Base-by-base conservation (phyloP, 371 early-diverging fungal species). In the Saksenaea oblongispora region DNA sequence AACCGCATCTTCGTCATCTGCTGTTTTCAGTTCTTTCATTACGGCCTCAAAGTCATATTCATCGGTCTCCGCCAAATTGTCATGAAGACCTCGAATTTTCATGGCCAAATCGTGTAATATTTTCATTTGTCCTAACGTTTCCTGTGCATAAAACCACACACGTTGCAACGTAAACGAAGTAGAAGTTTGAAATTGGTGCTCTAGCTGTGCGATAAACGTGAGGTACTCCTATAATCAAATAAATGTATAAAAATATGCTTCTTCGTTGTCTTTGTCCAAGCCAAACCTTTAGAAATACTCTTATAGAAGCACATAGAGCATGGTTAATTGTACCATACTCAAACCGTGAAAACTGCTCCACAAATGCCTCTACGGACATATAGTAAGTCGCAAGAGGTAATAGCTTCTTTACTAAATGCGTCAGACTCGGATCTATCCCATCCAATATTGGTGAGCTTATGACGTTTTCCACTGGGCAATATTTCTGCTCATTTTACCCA, bases 251-350 rank as follows among this genome's bases (percentile, higher is more conserved):
- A n/a, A 57, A 10, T 27, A 24, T 58, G 59, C 28, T 10, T n/a
- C 15, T 35, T 7, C 54, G 47, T 5, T 42, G 0, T 34, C 36
- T 11, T 13, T 2, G 34, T n/a, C 11, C 34, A 14, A 34, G 14
- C 4, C 54, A 9, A 24, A 89, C 88, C 80, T 92, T 91, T 26
- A 91, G 59, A 39, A 95, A 70, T 8, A 62, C 76, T 14, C 85
- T 73, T 37, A 96, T 89, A 0, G 91, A 93, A 1, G 94, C 92
- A 55, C 89, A 87, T 2, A 98, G 82, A 0, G 98, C 98, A 70
- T 98, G 96, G 63, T 87, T 92, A 34, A 96, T 90, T 7, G 89
- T 87, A 1, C 98, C 98, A 58, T 87, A 93, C 56, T 91, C 89
- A 51, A 91, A 93, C 8, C 82, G 75, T 2, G 93, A 84, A 63